Percentiles rank a stretch among this genome's conserved stretches.
phyloP scores from a whole-genome alignment of 2,329 filamentous ascomycete species.

The Aspergillus pseudotamarii region DNA sequence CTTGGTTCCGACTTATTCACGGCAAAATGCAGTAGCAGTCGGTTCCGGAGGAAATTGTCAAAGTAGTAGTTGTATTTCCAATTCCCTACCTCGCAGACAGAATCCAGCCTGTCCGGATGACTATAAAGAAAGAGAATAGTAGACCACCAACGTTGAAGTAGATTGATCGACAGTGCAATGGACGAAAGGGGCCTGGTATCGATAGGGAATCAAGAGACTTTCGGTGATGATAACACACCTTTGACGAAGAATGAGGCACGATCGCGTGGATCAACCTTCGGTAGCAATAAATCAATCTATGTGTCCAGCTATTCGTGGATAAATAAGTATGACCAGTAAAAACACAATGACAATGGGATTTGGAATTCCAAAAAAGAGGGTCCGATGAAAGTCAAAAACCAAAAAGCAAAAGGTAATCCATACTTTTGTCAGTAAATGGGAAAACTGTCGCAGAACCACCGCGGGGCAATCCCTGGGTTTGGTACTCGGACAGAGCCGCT shows the following conservation, averaged over 20 bases:
- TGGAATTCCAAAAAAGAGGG: background rate
- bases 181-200: background rate
- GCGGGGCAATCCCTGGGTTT: constrained; percentile 18
- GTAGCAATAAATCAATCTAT: constrained; percentile 5
- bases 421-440: background rate
- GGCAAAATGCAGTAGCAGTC: background rate
- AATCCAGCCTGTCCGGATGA: background rate
- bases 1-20: background rate
- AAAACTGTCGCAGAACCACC: constrained; percentile 9
- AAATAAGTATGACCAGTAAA: background rate
- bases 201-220: background rate
- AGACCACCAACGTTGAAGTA: background rate
- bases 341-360: background rate
- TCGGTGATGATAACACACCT: background rate
- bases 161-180: background rate
- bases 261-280: constrained; percentile 11
- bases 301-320: constrained; percentile 1
- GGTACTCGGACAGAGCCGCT: constrained; percentile 15
- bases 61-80: background rate
- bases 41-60: background rate
- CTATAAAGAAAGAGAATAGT: background rate
- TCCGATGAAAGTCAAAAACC: background rate
- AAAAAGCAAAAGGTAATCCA: constrained; percentile 6
- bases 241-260: constrained; percentile 3
- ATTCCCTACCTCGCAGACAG: background rate